These are phyloP conservation scores for Cenchrus fungigraminus DNA, from an alignment of 176 grass and related monocot genomes.

Conservation along the genomic window DNA sequence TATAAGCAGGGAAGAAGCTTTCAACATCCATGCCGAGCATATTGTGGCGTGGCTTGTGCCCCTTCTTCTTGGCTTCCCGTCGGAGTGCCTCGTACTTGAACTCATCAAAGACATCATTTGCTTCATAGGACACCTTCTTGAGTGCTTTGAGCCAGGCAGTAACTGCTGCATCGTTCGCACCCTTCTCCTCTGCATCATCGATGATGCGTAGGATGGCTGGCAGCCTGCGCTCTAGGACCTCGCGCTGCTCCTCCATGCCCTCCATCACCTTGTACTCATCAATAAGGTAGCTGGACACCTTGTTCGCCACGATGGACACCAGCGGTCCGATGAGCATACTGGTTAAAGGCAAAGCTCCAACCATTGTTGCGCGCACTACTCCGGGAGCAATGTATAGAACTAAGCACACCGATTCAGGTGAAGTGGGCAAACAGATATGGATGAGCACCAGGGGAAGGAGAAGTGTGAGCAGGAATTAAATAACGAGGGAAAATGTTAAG, in stretches of 20 bases:
- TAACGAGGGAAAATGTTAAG: background rate
- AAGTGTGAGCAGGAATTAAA: background rate
- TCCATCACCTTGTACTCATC: no score
- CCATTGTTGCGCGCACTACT: background rate
- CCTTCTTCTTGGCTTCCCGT: slow-evolving; percentile 7
- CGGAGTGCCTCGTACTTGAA: no score
- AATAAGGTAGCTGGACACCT: background rate
- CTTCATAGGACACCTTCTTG: no score
- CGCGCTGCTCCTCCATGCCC: no score
- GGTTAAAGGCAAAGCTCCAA: background rate
- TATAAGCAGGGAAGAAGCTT: background rate
- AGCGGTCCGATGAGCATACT: background rate
- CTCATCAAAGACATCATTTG: no score
- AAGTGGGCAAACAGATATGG: background rate
- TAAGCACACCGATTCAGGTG: background rate
- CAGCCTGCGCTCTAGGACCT: no score
- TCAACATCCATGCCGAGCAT: background rate
- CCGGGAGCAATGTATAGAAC: background rate
- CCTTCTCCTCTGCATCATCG: no score
- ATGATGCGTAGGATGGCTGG: no score
- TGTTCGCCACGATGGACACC: slow-evolving; percentile 1
- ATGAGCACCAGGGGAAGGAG: background rate
- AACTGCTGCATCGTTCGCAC: no score
- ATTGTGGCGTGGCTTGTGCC: background rate
- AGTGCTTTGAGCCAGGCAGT: no score